Evolutionary conservation across 2,329 filamentous ascomycete genomes (phyloP).

Genomic region (Orbilia blumenaviensis): DNA sequence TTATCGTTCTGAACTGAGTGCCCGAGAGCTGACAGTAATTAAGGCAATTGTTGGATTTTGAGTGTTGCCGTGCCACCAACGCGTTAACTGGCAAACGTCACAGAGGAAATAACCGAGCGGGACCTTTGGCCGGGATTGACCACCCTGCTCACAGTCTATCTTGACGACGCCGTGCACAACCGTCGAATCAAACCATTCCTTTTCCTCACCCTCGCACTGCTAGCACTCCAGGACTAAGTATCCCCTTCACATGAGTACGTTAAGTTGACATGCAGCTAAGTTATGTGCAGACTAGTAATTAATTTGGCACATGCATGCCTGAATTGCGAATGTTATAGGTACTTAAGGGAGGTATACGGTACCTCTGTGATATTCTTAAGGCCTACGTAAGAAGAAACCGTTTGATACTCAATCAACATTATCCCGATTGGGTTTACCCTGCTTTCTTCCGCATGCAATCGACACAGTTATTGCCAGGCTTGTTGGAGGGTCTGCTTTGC

Average conservation of each 20-base stretch:
- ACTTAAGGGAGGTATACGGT: background rate
- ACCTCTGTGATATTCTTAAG: background rate
- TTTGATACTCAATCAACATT: slow-evolving; percentile 15
- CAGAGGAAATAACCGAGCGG: slow-evolving; percentile 2
- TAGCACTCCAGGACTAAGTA: slow-evolving; percentile 3
- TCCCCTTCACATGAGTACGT: background rate
- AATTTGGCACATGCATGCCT: slow-evolving; percentile 3
- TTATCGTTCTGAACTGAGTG: too few relatives aligned
- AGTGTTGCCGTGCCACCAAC: slow-evolving; percentile 2
- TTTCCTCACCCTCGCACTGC: background rate
- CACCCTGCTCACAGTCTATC: slow-evolving; percentile 21
- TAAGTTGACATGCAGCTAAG: background rate
- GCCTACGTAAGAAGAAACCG: slow-evolving; percentile 4
- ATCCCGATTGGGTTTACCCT: slow-evolving; percentile 29
- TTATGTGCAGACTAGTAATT: background rate
- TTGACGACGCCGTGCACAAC: slow-evolving; percentile 38
- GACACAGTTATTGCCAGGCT: slow-evolving; percentile 4
- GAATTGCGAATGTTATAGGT: background rate
- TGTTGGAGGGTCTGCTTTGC: slow-evolving; percentile 21
- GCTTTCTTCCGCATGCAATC: slow-evolving; percentile 20
- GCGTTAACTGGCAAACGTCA: background rate
- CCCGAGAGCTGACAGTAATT: too few relatives aligned
- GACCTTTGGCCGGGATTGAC: slow-evolving; percentile 16
- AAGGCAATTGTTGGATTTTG: slow-evolving; percentile 1
- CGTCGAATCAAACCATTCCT: slow-evolving; percentile 3